A percentile compares a stretch with the other conserved stretches of the same genome.
Evolutionary conservation across 352 stramenopile genomes (phyloP).

Genomic region (Pythium grandisporangium): DNA sequence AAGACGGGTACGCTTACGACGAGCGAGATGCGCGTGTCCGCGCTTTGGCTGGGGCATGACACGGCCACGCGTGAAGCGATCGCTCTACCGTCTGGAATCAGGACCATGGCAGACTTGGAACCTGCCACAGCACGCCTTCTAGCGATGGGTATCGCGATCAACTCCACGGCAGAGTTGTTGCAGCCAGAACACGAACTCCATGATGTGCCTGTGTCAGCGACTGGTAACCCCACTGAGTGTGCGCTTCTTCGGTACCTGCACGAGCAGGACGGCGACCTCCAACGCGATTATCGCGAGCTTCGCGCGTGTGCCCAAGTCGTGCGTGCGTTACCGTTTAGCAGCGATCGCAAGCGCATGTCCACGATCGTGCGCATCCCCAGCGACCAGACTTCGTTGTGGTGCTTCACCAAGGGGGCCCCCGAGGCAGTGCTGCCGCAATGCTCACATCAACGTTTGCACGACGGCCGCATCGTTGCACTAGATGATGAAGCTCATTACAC

Average conservation of each 20-base stretch:
- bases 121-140: neutral
- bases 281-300: neutral
- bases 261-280: neutral
- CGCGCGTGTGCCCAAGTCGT: neutral
- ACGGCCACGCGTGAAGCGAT: neutral
- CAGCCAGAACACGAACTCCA: conserved; percentile 8
- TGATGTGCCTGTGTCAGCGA: conserved; percentile 3
- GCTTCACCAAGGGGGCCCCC: conserved; percentile 14
- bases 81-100: no score
- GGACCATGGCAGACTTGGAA: neutral
- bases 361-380: neutral
- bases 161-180: conserved; percentile 15
- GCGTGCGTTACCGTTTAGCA: neutral
- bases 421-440: conserved; percentile 13
- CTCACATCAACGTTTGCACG: neutral
- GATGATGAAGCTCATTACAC: no score
- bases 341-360: neutral
- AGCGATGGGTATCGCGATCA: conserved; percentile 4
- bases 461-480: conserved; percentile 2
- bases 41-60: neutral
- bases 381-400: conserved; percentile 9
- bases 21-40: conserved; percentile 29
- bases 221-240: neutral
- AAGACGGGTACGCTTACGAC: conserved; percentile 92
- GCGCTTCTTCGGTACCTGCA: neutral